These are phyloP conservation scores for Batkoa obscura DNA, from an alignment of 371 early-diverging fungal species.

Conservation along the genomic window DNA sequence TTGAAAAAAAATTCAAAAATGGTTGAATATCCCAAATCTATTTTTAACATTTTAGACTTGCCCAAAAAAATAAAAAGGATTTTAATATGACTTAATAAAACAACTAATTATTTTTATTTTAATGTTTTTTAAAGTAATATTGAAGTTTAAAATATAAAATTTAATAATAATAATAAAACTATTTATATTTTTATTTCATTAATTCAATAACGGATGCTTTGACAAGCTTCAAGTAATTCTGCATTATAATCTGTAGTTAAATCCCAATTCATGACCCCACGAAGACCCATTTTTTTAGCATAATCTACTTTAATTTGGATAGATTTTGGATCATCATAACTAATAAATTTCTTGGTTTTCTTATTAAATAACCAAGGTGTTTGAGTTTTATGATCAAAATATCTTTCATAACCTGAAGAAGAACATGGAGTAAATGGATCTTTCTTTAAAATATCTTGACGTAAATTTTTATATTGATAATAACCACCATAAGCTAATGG, in stretches of 20 bases:
- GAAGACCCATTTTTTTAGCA: slow-evolving; percentile 23
- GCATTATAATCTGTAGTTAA: slow-evolving; percentile 20
- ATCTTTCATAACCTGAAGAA: slow-evolving; percentile 21
- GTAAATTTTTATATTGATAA: not conserved
- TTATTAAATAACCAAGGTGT: slow-evolving; percentile 53
- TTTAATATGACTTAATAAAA: too few species aligned
- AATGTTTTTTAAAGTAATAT: too few species aligned
- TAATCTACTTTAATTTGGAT: slow-evolving; percentile 29
- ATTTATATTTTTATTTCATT: not conserved
- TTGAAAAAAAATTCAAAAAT: too few species aligned
- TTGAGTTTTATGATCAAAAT: slow-evolving; percentile 34
- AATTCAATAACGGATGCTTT: not conserved
- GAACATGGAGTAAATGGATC: slow-evolving; percentile 15
- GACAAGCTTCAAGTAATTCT: not conserved
- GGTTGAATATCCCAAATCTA: too few species aligned
- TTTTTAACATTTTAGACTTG: too few species aligned
- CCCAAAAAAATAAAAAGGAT: too few species aligned
- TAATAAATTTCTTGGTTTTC: slow-evolving; percentile 24
- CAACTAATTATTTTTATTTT: too few species aligned
- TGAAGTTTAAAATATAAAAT: too few species aligned
- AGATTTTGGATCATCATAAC: slow-evolving; percentile 43
- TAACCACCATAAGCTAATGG: too few species aligned
- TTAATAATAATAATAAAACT: too few species aligned
- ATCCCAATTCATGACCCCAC: slow-evolving; percentile 47
- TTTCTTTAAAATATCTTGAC: not conserved